Conservation (phyloP, 2,329 filamentous ascomycete genomes). For the Seiridium cupressi region DNA sequence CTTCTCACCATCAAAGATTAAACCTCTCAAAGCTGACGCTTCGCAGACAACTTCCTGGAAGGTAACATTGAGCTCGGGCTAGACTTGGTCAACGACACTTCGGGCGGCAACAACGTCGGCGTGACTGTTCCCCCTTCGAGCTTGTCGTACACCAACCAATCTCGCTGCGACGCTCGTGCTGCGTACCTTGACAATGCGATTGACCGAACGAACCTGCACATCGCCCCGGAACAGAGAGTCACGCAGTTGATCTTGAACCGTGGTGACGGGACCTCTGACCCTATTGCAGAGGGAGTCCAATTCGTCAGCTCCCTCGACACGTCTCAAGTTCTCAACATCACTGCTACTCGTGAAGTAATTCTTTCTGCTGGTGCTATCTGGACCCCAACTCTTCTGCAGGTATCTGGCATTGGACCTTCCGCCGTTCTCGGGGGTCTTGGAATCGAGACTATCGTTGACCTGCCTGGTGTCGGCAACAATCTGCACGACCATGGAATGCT, state of each 20-base stretch:
- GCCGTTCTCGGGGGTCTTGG: conserved; percentile 31
- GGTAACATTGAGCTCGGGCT: conserved; percentile 4
- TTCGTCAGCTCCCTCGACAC: background rate
- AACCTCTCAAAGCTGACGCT: background rate
- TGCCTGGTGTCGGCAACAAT: conserved; percentile 48
- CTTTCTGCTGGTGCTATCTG: conserved; percentile 38
- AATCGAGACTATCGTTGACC: conserved; percentile 40
- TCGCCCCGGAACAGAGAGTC: background rate
- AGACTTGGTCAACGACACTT: conserved; percentile 3
- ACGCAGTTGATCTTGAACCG: background rate
- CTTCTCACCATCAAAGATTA: background rate
- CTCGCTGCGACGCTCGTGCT: conserved; percentile 2
- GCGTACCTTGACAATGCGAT: conserved; percentile 1
- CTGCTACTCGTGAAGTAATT: conserved; percentile 41
- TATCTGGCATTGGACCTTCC: conserved; percentile 46
- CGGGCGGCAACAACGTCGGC: background rate
- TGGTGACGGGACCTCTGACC: background rate
- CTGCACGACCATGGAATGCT: conserved; percentile 38
- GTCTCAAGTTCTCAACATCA: conserved; percentile 24
- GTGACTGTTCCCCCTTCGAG: background rate
- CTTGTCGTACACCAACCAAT: background rate
- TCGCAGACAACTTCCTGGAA: background rate
- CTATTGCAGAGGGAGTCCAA: background rate
- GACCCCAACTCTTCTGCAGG: conserved; percentile 45
- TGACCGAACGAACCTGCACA: conserved; percentile 1